Conservation (phyloP, 257 asterid species). For the Paraleonurus japonicus region DNA sequence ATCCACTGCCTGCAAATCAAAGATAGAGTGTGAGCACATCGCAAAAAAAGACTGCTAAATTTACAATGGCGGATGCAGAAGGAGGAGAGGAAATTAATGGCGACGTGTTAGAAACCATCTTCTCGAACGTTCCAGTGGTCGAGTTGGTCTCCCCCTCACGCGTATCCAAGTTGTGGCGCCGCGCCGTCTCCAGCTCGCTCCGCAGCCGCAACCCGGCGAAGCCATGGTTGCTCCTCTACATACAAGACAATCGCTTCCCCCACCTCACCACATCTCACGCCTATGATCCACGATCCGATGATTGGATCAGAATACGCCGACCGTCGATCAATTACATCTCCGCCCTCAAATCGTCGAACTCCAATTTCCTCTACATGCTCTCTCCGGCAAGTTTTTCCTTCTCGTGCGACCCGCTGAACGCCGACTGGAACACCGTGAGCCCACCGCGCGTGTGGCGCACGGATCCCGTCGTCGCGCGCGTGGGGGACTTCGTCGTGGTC, state of each 20-base stretch:
- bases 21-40: not conserved
- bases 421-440: slow-evolving; percentile 46
- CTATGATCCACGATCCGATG: slow-evolving; percentile 59
- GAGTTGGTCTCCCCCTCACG: slow-evolving; percentile 49
- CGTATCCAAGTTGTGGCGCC: slow-evolving; percentile 59
- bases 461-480: slow-evolving; percentile 63
- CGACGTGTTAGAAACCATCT: slow-evolving; percentile 51
- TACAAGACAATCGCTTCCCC: slow-evolving; percentile 49
- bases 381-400: slow-evolving; percentile 55
- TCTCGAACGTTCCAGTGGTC: slow-evolving; percentile 55
- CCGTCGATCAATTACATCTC: slow-evolving; percentile 42
- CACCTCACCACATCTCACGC: slow-evolving; percentile 42
- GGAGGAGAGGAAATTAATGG: slow-evolving; percentile 40
- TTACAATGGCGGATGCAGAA: slow-evolving; percentile 2
- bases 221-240: slow-evolving; percentile 73
- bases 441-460: slow-evolving; percentile 57
- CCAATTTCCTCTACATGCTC: slow-evolving; percentile 56
- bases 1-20: not conserved
- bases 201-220: slow-evolving; percentile 41
- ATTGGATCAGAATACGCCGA: slow-evolving; percentile 44
- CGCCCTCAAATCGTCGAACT: slow-evolving; percentile 51
- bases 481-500: slow-evolving; percentile 44
- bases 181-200: slow-evolving; percentile 61
- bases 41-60: not conserved
- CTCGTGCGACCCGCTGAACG: slow-evolving; percentile 52